Percentiles rank a stretch among this genome's conserved stretches.
phyloP scores from a whole-genome alignment of 306 rosid species.

The Sphenostylis stenocarpa region DNA sequence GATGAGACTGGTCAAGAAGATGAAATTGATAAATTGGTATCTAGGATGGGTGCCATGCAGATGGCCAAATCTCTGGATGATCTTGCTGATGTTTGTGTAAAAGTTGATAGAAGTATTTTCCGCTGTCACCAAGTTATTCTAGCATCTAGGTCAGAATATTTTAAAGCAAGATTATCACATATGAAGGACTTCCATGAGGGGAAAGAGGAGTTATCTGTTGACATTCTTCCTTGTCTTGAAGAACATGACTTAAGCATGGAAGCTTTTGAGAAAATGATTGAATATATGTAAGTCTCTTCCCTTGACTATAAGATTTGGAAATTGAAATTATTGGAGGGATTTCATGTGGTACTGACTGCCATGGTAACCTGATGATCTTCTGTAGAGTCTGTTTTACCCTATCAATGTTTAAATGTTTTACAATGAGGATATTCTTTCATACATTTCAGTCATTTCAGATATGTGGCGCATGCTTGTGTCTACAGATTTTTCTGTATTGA shows the following conservation, averaged over 20 bases:
- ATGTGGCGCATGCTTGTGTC: neutral
- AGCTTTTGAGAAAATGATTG: slow-evolving; percentile 86
- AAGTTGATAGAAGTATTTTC: slow-evolving; percentile 59
- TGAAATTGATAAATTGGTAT: slow-evolving; percentile 41
- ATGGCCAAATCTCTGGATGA: slow-evolving; percentile 50
- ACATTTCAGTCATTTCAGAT: neutral
- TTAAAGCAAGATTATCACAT: slow-evolving; percentile 81
- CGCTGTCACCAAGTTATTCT: slow-evolving; percentile 90
- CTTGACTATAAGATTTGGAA: slow-evolving; percentile 17
- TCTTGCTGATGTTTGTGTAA: slow-evolving; percentile 84
- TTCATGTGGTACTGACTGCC: neutral
- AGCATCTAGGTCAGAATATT: slow-evolving; percentile 94
- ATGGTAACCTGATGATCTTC: neutral
- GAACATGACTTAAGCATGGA: slow-evolving; percentile 81
- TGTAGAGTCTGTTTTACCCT: slow-evolving; percentile 21
- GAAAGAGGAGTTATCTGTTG: slow-evolving; percentile 44
- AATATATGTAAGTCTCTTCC: slow-evolving; percentile 73
- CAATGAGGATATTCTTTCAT: slow-evolving; percentile 21
- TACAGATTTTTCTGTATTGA: neutral
- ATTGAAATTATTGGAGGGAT: slow-evolving; percentile 28
- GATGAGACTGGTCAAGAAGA: slow-evolving; percentile 38
- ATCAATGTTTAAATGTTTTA: slow-evolving; percentile 16
- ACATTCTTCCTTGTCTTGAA: slow-evolving; percentile 73
- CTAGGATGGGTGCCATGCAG: slow-evolving; percentile 44
- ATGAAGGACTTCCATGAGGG: slow-evolving; percentile 82